These are phyloP conservation scores for Pistacia integerrima DNA, from an alignment of 345 rosid genomes.

Conservation along the genomic window DNA sequence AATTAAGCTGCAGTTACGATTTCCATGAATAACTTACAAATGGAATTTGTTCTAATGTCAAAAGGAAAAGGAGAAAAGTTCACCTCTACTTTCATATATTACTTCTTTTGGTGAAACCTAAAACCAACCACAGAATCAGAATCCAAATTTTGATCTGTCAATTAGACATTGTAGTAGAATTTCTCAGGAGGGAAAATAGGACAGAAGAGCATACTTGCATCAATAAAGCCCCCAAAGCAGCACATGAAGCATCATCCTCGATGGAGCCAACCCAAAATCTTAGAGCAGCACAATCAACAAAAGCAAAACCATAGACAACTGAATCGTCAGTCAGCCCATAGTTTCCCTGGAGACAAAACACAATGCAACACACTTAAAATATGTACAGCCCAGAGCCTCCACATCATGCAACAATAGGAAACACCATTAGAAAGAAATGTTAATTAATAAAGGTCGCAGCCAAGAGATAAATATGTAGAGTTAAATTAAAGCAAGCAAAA, in stretches of 20 bases:
- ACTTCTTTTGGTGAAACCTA: conserved; percentile 96
- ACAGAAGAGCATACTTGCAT: conserved; percentile 72
- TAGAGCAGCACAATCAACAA: conserved; percentile 92
- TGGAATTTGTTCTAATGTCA: conserved; percentile 14
- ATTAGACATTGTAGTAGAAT: not conserved
- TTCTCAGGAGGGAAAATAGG: not conserved
- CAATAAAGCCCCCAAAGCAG: conserved; percentile 83
- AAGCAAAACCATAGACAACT: conserved; percentile 82
- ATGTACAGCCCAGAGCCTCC: conserved; percentile 13
- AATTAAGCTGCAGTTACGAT: not conserved
- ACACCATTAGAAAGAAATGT: not conserved
- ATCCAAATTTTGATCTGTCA: conserved; percentile 21
- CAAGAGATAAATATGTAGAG: not conserved
- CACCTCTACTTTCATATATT: conserved; percentile 78
- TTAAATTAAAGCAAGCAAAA: not conserved
- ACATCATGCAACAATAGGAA: conserved; percentile 1
- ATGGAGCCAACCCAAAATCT: conserved; percentile 89
- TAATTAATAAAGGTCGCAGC: not conserved
- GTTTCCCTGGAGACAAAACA: conserved; percentile 41
- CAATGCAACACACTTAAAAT: conserved; percentile 15
- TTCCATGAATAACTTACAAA: conserved; percentile 3
- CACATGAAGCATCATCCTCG: conserved; percentile 73
- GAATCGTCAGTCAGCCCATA: conserved; percentile 48
- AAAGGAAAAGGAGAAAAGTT: conserved; percentile 19
- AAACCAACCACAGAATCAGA: conserved; percentile 22